Conservation (phyloP, 2,329 filamentous ascomycete species). For the Fusarium chuoi region DNA sequence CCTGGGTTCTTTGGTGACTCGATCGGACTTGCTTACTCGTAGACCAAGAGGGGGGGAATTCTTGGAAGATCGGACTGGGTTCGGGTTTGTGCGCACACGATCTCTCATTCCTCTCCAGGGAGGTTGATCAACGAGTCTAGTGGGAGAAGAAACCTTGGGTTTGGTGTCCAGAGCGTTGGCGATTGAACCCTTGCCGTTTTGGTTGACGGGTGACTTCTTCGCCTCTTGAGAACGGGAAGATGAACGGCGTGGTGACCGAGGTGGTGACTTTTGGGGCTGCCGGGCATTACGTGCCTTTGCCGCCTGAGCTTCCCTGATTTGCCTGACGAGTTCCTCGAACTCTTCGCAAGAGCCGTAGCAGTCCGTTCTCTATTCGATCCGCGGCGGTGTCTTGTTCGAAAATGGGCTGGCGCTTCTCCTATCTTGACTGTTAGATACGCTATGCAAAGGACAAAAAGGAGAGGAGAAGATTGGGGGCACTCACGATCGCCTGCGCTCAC, state of each 20-base stretch:
- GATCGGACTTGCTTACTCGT: not conserved
- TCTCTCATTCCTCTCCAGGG: constrained; percentile 27
- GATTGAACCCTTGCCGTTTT: not conserved
- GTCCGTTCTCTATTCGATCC: constrained; percentile 55
- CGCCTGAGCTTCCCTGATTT: constrained; percentile 3
- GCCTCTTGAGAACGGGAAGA: not conserved
- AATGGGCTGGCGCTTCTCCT: constrained; percentile 54
- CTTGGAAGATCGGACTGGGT: not conserved
- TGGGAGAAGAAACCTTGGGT: not conserved
- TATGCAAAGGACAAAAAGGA: not conserved
- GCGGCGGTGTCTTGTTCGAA: constrained; percentile 54
- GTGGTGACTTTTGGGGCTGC: not conserved
- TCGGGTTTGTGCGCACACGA: constrained; percentile 1
- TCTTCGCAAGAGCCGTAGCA: constrained; percentile 46
- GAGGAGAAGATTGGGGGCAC: constrained; percentile 47
- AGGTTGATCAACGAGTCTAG: constrained; percentile 2
- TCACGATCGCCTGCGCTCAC: constrained; percentile 83
- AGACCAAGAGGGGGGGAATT: constrained; percentile 3
- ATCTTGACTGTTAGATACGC: constrained; percentile 34
- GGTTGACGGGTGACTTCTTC: not conserved
- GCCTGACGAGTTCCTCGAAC: constrained; percentile 42
- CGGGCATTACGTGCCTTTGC: not conserved
- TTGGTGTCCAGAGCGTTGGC: not conserved
- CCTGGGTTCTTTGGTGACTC: constrained; percentile 21
- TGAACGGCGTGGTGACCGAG: not conserved